Evolutionary conservation across 2,329 filamentous ascomycete genomes (phyloP).

Genomic region (Cladorrhinum sp.): DNA sequence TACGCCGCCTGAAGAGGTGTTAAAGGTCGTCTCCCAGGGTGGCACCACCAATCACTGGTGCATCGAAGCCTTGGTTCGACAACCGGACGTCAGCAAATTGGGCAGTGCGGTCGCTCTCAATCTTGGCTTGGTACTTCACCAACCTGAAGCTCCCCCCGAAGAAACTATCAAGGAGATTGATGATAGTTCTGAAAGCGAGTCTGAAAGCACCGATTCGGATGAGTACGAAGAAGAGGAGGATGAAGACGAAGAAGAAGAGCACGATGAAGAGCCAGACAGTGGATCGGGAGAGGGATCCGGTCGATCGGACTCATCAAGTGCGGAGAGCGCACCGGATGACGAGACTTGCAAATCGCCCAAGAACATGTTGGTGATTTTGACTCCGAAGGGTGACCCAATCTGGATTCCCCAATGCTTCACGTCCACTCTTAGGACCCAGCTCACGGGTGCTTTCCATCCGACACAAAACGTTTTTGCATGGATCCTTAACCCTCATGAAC

Average conservation of each 20-base stretch:
- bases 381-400: not conserved
- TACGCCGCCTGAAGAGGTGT: not conserved
- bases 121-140: not conserved
- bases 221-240: not conserved
- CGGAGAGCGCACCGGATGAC: not conserved
- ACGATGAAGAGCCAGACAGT: not conserved
- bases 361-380: not conserved
- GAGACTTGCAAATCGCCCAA: not conserved
- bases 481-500: not conserved
- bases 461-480: not conserved
- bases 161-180: not conserved
- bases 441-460: not conserved
- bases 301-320: not conserved
- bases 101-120: not conserved
- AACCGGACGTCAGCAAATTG: not conserved
- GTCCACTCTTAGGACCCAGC: not conserved
- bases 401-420: not conserved
- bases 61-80: not conserved
- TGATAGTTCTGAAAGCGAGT: not conserved
- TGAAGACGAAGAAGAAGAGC: not conserved
- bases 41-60: not conserved
- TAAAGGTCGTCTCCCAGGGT: not conserved
- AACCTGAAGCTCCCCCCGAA: not conserved
- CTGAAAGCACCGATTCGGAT: not conserved
- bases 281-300: not conserved